Percentiles rank a stretch among this genome's conserved stretches.
These are phyloP conservation scores for Phycomyces blakesleeanus DNA, from an alignment of 192 early-diverging fungal species.

Conservation along the genomic window DNA sequence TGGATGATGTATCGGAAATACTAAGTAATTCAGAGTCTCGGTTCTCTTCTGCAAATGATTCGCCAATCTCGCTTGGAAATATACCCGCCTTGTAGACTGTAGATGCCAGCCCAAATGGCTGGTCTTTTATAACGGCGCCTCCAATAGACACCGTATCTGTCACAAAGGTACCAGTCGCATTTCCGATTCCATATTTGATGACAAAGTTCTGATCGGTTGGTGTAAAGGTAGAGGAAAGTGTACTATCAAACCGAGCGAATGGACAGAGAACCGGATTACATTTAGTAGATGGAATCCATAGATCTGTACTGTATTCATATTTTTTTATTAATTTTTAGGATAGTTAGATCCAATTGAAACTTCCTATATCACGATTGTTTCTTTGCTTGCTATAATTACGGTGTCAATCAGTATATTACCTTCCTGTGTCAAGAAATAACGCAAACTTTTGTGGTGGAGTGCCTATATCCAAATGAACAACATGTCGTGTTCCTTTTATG, in stretches of 20 bases:
- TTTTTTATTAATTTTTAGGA: background rate
- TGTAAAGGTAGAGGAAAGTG: constrained; percentile 23
- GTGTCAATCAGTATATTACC: no score
- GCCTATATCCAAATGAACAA: no score
- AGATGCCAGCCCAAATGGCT: constrained; percentile 26
- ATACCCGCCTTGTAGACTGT: background rate
- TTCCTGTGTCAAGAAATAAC: no score
- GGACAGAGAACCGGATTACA: constrained; percentile 13
- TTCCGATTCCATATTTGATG: constrained; percentile 26
- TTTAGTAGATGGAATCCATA: constrained; percentile 23
- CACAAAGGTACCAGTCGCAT: constrained; percentile 13
- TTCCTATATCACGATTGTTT: no score
- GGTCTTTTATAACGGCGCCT: constrained; percentile 1
- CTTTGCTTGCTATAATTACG: no score
- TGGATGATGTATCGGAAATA: background rate
- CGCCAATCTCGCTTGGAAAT: no score
- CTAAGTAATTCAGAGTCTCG: no score
- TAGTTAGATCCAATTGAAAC: no score
- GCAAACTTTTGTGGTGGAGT: no score
- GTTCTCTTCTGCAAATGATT: no score
- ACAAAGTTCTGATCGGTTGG: background rate
- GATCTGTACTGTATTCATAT: constrained; percentile 13
- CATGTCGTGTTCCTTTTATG: no score
- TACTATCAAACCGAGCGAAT: constrained; percentile 13
- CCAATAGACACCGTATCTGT: constrained; percentile 19